A percentile compares a stretch with the other conserved stretches of the same genome.
These are phyloP conservation scores for Solanum ossicruentum DNA, from an alignment of 257 asterid genomes.

Conservation along the genomic window DNA sequence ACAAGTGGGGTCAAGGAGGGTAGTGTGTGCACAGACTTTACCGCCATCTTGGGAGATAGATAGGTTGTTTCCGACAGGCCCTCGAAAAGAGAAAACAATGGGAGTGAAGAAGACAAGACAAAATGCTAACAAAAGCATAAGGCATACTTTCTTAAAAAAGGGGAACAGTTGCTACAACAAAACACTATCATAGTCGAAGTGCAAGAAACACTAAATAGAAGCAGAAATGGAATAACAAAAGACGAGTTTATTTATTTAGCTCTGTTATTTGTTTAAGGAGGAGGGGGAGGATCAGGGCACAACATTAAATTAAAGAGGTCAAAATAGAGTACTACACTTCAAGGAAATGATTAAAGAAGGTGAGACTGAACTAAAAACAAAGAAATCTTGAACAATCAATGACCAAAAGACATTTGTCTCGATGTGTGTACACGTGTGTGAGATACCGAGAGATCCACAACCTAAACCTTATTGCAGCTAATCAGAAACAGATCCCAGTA, in stretches of 20 bases:
- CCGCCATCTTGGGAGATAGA: background rate
- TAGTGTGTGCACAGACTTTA: background rate
- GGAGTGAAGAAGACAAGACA: background rate
- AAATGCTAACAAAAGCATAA: background rate
- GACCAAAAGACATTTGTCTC: background rate
- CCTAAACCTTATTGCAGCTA: background rate
- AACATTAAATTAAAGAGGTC: background rate
- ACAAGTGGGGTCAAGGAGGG: background rate
- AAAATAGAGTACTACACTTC: background rate
- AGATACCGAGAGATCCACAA: background rate
- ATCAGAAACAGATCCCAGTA: background rate
- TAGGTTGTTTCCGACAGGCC: background rate
- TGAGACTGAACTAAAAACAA: background rate
- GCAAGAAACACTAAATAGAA: background rate
- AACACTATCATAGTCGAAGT: background rate
- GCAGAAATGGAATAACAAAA: background rate
- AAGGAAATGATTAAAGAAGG: background rate
- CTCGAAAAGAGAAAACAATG: background rate
- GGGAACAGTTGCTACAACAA: background rate
- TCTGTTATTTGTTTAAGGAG: background rate
- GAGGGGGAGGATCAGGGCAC: background rate
- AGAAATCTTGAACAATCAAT: background rate
- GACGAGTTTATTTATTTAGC: background rate
- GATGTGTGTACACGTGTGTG: background rate
- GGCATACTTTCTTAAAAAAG: background rate